phyloP scores from a whole-genome alignment of 345 rosid species.

The Eucalyptus leucophloia region DNA sequence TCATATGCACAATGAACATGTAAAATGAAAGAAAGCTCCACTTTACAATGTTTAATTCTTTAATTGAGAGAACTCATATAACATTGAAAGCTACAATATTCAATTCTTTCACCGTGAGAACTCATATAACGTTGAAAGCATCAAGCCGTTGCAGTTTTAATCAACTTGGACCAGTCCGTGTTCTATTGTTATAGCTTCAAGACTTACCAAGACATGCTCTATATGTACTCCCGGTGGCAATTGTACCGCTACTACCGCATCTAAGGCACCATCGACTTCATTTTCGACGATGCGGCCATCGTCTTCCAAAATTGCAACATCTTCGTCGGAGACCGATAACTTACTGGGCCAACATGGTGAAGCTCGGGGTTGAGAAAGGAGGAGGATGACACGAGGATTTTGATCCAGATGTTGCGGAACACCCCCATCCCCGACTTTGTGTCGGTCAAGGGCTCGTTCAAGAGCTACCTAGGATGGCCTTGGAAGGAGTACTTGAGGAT shows the following conservation, averaged over 20 bases:
- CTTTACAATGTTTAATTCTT: not conserved
- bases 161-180: slow-evolving; percentile 38
- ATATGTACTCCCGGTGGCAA: slow-evolving; percentile 39
- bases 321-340: slow-evolving; percentile 37
- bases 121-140: too few species aligned
- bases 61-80: too few species aligned
- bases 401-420: slow-evolving; percentile 31
- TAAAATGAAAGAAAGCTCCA: not conserved
- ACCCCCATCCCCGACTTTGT: slow-evolving; percentile 23
- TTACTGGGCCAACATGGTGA: slow-evolving; percentile 40
- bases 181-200: slow-evolving; percentile 59
- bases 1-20: not conserved
- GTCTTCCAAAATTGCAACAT: slow-evolving; percentile 74
- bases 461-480: slow-evolving; percentile 21
- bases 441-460: slow-evolving; percentile 11
- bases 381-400: slow-evolving; percentile 39
- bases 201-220: slow-evolving; percentile 21
- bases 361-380: slow-evolving; percentile 52
- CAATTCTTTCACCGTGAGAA: too few species aligned
- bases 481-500: slow-evolving; percentile 20
- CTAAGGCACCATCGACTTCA: slow-evolving; percentile 66
- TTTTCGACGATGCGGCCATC: slow-evolving; percentile 50
- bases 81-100: too few species aligned
- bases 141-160: slow-evolving; percentile 48
- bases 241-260: slow-evolving; percentile 64